Base-by-base conservation (phyloP, 306 rosid species). In the Cicer judaicum region DNA sequence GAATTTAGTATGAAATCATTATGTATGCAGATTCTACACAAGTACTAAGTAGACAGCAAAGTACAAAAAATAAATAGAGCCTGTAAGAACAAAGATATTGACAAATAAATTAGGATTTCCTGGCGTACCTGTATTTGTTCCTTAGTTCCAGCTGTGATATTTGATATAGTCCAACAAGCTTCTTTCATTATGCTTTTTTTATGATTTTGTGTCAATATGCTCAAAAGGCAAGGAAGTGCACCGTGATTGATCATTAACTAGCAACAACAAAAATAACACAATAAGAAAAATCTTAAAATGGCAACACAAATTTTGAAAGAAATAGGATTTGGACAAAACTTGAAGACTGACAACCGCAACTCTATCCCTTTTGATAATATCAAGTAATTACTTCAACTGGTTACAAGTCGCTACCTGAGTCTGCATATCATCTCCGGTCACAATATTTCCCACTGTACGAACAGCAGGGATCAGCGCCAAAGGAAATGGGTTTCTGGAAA, bases 161-260 rank as follows among this genome's bases (percentile, higher is more conserved):
- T 92, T 79, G 96, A 92, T 77, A 92, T 84, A 6, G 96, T 87
- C 97, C 97, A 92, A 72, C 97, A 92, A 36, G 96, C 91, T 89
- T 92, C 97, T 83, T 88, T 89, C 89, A 88, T 89, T 61, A 92
- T 92, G 85, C 88, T 85, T 80, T 92, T 89, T 64, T 89, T 88
- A 76, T 85, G 93, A 77, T 82, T 84, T 47, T 92, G 88, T 18
- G 87, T 72, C 96, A 92, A 81, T 70, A 92, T 71, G 73, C 82
- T 82, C 84, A 92, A 72, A 79, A 92, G 96, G 88, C 85, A 85
- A 38, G 89, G 86, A 47, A 92, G 96, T 24, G 90, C 87, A 49
- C 93, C 97, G 54, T 85, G 80, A 59, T 67, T 82, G 74, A 92
- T 88, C 10, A 92, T 88, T 75, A 81, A 48, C 96, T 88, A 79